Conservation (phyloP, 164 flowering plant genomes). For the Tetrastigma voinierianum region DNA sequence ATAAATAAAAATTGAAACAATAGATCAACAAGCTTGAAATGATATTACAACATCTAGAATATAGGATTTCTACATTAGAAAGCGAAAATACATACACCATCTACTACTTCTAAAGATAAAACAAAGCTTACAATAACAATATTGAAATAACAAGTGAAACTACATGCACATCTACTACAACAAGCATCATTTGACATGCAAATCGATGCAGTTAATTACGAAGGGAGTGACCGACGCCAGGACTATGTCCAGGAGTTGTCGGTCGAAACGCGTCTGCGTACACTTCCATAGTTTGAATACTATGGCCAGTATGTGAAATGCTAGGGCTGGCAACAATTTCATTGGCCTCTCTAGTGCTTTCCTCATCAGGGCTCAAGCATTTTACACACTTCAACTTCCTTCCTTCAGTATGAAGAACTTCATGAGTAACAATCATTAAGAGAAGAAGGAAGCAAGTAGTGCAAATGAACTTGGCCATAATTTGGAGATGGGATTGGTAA, state of each 20-base stretch:
- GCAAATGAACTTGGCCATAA: constrained; percentile 14
- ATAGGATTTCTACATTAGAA: too few relatives aligned
- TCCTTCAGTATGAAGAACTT: constrained; percentile 12
- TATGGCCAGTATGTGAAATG: neutral
- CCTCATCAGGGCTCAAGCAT: constrained; percentile 10
- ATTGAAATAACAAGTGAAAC: neutral
- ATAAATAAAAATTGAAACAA: too few relatives aligned
- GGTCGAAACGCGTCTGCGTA: constrained; percentile 30
- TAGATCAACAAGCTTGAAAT: too few relatives aligned
- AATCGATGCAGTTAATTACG: constrained; percentile 11
- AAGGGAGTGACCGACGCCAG: constrained; percentile 33
- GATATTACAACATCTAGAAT: too few relatives aligned
- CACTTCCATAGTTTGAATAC: constrained; percentile 5
- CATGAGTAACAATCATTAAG: constrained; percentile 19
- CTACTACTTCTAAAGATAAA: too few relatives aligned
- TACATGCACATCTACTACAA: too few relatives aligned
- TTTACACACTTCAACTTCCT: constrained; percentile 8
- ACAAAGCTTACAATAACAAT: too few relatives aligned
- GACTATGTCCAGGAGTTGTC: constrained; percentile 37
- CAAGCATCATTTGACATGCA: too few relatives aligned
- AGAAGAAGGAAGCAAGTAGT: constrained; percentile 9
- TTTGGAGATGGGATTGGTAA: too few relatives aligned
- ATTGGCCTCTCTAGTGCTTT: neutral
- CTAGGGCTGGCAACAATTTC: neutral
- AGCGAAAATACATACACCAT: too few relatives aligned